Base-by-base conservation (phyloP, 1,139 yeast species). In the Yamadazyma jaroonii region DNA sequence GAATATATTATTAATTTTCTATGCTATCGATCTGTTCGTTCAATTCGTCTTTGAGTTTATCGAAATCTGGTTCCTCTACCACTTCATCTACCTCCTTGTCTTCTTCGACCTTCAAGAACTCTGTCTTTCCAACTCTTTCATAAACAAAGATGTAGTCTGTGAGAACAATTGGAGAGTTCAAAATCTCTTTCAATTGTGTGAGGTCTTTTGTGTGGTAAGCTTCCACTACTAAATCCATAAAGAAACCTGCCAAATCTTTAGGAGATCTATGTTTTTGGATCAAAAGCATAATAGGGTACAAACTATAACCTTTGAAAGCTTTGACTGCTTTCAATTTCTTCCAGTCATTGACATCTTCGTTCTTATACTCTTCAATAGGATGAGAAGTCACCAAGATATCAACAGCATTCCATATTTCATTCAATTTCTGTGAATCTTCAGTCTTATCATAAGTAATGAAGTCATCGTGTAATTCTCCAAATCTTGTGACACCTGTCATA, bases 401-500 rank as follows among this genome's bases (percentile, higher is more conserved):
- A 49, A 83, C 77, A 1, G 67, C 47, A 10, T 68, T 61, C 86
- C 89, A 82, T 9, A 67, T 48, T 1, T 52, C 48, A 10, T 52
- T 47, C 29, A 81, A 57, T 4, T 52, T 58, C 0, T 49, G 50
- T 2, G 48, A 48, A 34, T 72, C 65, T 54, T 90, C 97, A 0
- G 90, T 77, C 54, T 84, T 87, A 58, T 89, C 96, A 55, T 87
- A 90, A 1, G 51, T 59, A n/a, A 84, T 58, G 14, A 56, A 49
- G 20, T 61, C 52, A 25, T 54, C 49, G 41, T 72, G 70, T 10
- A 80, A 49, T 52, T 86, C 82, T 2, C 83, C 83, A 59, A 90
- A 90, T 39, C 79, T 67, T 3, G 89, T 77, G 6, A 82, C 83
- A 6, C 98, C 98, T 1, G 90, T 78, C 95, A 88, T 88, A 54